phyloP scores from a whole-genome alignment of 768 basidiomycete species.

The Boletus sensibilis region DNA sequence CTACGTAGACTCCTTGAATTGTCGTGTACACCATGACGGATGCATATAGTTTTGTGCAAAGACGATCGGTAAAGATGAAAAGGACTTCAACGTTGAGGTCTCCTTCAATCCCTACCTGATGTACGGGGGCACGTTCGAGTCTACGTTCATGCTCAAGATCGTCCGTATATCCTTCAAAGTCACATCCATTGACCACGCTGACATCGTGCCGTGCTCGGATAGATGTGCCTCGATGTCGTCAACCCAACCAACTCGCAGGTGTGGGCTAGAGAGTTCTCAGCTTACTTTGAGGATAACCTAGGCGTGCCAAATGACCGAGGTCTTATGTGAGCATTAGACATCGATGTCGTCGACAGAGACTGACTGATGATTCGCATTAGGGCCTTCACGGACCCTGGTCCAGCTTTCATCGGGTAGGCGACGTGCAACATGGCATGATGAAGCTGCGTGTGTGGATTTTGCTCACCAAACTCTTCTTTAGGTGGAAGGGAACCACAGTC shows the following conservation, averaged over 20 bases:
- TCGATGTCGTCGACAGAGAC: background rate
- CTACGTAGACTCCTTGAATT: background rate
- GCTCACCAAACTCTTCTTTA: background rate
- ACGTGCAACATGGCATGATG: background rate
- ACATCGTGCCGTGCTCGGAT: background rate
- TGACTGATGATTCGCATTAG: constrained; percentile 6
- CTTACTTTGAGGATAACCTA: constrained; percentile 54
- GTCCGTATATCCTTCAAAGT: constrained; percentile 39
- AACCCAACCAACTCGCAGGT: constrained; percentile 43
- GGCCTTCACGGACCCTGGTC: constrained; percentile 28
- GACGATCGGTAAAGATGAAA: constrained; percentile 53
- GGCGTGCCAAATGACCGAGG: constrained; percentile 51
- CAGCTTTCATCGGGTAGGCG: constrained; percentile 25
- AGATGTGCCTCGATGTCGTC: constrained; percentile 61
- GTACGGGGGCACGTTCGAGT: constrained; percentile 63
- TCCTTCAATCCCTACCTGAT: constrained; percentile 58
- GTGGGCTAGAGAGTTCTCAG: constrained; percentile 56
- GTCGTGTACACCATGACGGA: background rate
- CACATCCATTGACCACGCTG: background rate
- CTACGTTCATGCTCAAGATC: constrained; percentile 57
- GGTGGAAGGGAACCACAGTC: constrained; percentile 15
- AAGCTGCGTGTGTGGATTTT: background rate
- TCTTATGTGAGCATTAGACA: constrained; percentile 48
- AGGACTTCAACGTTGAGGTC: constrained; percentile 52
- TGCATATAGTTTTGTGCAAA: constrained; percentile 48